A percentile compares a stretch with the other conserved stretches of the same genome.
Evolutionary conservation across 768 basidiomycete species (phyloP).

Genomic region (Lactifluus piperatus): DNA sequence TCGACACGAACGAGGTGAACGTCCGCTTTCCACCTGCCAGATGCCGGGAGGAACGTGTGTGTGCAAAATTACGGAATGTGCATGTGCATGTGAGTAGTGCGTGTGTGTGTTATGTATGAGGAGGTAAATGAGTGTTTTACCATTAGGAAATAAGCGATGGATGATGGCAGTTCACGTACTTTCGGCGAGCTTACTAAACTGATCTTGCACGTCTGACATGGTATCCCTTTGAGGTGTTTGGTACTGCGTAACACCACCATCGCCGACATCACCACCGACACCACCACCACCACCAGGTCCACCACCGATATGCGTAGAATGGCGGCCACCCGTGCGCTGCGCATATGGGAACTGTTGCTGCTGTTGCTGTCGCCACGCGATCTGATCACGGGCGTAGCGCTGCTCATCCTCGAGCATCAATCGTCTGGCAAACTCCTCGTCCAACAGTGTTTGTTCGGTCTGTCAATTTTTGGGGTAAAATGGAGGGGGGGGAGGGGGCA

Average conservation of each 20-base stretch:
- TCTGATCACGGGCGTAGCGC: conserved; percentile 21
- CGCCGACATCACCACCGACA: neutral
- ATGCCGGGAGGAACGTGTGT: neutral
- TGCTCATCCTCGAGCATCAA: conserved; percentile 50
- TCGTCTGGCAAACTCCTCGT: conserved; percentile 70
- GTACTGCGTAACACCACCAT: conserved; percentile 14
- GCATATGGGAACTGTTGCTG: conserved; percentile 15
- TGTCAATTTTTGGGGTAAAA: too few species aligned
- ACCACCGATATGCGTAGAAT: too few species aligned
- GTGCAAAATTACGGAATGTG: neutral
- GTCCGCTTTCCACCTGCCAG: conserved; percentile 58
- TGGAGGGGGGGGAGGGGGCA: too few species aligned
- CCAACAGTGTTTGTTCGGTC: conserved; percentile 59
- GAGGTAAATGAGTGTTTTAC: too few species aligned
- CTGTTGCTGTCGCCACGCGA: conserved; percentile 14
- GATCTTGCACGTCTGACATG: conserved; percentile 62
- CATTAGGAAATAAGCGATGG: neutral
- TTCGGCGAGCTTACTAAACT: conserved; percentile 69
- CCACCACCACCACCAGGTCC: neutral
- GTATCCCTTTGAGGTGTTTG: conserved; percentile 37
- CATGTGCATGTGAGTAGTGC: neutral
- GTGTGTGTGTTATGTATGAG: too few species aligned
- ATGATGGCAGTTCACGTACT: conserved; percentile 37
- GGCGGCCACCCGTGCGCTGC: neutral
- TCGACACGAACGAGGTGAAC: conserved; percentile 58